These are phyloP conservation scores for Terfezia boudieri DNA, from an alignment of 495 filamentous ascomycete species.

Conservation along the genomic window DNA sequence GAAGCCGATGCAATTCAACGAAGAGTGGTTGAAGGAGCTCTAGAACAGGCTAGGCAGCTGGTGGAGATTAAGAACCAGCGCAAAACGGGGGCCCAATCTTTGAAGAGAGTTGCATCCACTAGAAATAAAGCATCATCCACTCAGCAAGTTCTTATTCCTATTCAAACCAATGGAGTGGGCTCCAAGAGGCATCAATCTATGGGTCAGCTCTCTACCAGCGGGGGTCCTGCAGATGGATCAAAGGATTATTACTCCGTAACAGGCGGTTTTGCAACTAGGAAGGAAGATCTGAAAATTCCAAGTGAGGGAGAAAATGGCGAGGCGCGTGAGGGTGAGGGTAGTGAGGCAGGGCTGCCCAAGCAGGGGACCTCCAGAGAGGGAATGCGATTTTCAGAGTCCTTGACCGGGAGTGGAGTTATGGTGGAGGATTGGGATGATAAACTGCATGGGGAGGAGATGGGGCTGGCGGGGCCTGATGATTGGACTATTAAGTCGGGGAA, in stretches of 20 bases:
- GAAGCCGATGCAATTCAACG: slow-evolving; percentile 74
- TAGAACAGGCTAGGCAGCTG: slow-evolving; percentile 58
- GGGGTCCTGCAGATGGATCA: neutral
- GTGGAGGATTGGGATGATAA: neutral
- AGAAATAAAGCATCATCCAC: neutral
- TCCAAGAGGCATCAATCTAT: neutral
- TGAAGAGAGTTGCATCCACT: neutral
- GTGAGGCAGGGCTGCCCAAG: neutral
- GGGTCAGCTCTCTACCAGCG: neutral
- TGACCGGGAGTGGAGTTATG: neutral
- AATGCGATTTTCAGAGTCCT: neutral
- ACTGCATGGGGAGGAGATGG: neutral
- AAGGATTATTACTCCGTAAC: neutral
- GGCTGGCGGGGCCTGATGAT: neutral
- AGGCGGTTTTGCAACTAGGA: neutral
- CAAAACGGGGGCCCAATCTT: neutral
- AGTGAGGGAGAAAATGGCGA: neutral
- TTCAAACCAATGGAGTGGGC: neutral
- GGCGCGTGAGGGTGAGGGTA: neutral
- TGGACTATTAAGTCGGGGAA: neutral
- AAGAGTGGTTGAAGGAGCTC: slow-evolving; percentile 78
- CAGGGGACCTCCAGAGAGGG: neutral
- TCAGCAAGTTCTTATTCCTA: neutral
- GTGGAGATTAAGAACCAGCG: neutral
- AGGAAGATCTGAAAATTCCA: neutral